A percentile compares a stretch with the other conserved stretches of the same genome.
phyloP scores from a whole-genome alignment of 768 basidiomycete genomes.

The Lactifluus rugatus region DNA sequence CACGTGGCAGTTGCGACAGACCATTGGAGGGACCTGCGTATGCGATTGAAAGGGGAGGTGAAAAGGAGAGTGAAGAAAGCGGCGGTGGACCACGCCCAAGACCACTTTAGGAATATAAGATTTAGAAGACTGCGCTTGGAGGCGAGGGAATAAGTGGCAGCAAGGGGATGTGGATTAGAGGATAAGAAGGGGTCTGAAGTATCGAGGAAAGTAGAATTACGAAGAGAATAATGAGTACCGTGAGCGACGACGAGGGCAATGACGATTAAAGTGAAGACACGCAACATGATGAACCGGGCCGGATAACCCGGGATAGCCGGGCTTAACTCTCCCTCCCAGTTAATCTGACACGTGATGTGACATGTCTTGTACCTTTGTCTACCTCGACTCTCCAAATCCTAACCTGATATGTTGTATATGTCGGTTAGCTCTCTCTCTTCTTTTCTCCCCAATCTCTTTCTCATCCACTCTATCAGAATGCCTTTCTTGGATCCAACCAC shows the following conservation, averaged over 20 bases:
- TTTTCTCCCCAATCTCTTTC: neutral
- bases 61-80: constrained; percentile 53
- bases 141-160: constrained; percentile 62
- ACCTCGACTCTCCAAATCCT: constrained; percentile 12
- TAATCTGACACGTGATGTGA: constrained; percentile 1
- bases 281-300: too few relatives aligned
- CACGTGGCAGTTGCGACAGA: constrained; percentile 52
- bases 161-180: constrained; percentile 58
- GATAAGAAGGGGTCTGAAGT: constrained; percentile 71
- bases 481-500: constrained; percentile 74
- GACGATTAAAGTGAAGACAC: constrained; percentile 28
- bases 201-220: constrained; percentile 65
- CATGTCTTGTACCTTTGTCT: constrained; percentile 7
- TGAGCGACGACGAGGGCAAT: constrained; percentile 40
- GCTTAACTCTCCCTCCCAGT: too few relatives aligned
- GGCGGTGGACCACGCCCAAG: constrained; percentile 84
- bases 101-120: constrained; percentile 76
- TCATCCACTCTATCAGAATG: constrained; percentile 29
- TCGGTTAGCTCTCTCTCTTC: constrained; percentile 3
- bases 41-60: constrained; percentile 25
- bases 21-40: constrained; percentile 33
- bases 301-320: too few relatives aligned
- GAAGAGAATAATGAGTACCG: constrained; percentile 59
- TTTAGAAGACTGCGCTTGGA: constrained; percentile 76
- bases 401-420: constrained; percentile 20